Evolutionary conservation across 2,329 filamentous ascomycete species (phyloP), one percentile per base, ranked within the genome.

Genomic region (Trichoderma harzianum): DNA sequence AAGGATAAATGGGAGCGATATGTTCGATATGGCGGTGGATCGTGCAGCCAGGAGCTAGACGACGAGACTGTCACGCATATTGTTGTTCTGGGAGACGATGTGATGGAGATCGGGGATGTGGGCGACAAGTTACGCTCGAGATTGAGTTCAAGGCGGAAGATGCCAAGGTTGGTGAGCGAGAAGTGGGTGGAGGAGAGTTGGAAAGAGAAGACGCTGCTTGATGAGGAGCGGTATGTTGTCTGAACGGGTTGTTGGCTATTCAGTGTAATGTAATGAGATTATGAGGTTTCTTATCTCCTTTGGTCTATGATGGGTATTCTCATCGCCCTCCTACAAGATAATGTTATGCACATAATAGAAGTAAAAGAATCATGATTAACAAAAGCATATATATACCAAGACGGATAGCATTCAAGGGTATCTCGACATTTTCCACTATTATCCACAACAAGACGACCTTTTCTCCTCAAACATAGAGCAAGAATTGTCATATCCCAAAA

Each of bases 141-240:
- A 63, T 81, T 89, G 21, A 86, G 87, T 72, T 76, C 76, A 24
- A 79, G 86, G 67, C 80, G 78, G 7, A 82, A 78, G 68, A 81
- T 94, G 43, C 93, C 95, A 0, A 85, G 93, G 74, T 81, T 95
- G 7, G 92, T 98, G 2, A 87, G 83, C 0, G 79, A 86, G 11
- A 84, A 84, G 16, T 99, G 96, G 96, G 82, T 98, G 0, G 86
- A 91, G 65, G 90, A 92, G 67, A 93, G 93, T 77, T 97, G 95
- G 94, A 85, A 84, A 72, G 93, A 95, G 79, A 86, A 85, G 74
- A 97, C 94, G 1, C 78, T 92, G 73, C 79, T 98, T 61, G 93
- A 97, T 75, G 95, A 98, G 82, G 93, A 95, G 77, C 81, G 83
- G 53, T 90, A 87, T 76, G 78, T 77, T 5, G 74, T 81, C 5